Percentiles rank a stretch among this genome's conserved stretches.
Evolutionary conservation across 345 rosid species (phyloP).

Genomic region (Rubroshorea leprosula): DNA sequence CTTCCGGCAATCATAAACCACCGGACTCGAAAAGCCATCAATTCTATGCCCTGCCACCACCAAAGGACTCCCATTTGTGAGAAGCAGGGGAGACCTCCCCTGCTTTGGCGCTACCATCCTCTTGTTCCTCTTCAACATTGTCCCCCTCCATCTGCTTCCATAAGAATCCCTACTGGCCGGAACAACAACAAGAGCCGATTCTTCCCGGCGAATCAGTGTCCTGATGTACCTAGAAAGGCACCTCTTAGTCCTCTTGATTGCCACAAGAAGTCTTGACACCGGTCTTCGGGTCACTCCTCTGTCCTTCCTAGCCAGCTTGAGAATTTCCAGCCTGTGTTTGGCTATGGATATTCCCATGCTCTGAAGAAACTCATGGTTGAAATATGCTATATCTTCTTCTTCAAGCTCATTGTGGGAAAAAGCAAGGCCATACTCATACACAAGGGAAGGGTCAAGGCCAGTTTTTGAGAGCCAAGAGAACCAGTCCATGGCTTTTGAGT

Average conservation of each 20-base stretch:
- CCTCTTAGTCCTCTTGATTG: slow-evolving; percentile 56
- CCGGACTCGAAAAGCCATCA: slow-evolving; percentile 48
- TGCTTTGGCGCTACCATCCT: slow-evolving; percentile 37
- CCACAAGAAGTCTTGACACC: slow-evolving; percentile 45
- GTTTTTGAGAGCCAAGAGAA: slow-evolving; percentile 87
- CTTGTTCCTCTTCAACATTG: slow-evolving; percentile 68
- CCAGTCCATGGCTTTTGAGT: slow-evolving; percentile 64
- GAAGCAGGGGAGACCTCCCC: slow-evolving; percentile 40
- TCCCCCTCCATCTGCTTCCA: slow-evolving; percentile 46
- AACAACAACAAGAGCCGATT: slow-evolving; percentile 49
- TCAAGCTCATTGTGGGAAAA: slow-evolving; percentile 87
- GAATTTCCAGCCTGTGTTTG: slow-evolving; percentile 89
- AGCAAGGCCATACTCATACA: slow-evolving; percentile 74
- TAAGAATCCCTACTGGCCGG: slow-evolving; percentile 34
- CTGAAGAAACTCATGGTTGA: slow-evolving; percentile 92
- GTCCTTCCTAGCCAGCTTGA: slow-evolving; percentile 70
- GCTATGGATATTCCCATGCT: slow-evolving; percentile 97
- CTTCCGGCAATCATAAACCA: slow-evolving; percentile 35
- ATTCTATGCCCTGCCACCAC: slow-evolving; percentile 23
- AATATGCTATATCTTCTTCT: slow-evolving; percentile 64
- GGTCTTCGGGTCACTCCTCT: slow-evolving; percentile 25
- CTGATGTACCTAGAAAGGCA: slow-evolving; percentile 41
- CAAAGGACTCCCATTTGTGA: slow-evolving; percentile 57
- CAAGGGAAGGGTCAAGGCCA: slow-evolving; percentile 60
- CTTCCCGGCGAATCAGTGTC: slow-evolving; percentile 43